Percentiles rank a stretch among this genome's conserved stretches.
Conservation (phyloP, 2,329 filamentous ascomycete genomes). For the Aspergillus fijiensis region DNA sequence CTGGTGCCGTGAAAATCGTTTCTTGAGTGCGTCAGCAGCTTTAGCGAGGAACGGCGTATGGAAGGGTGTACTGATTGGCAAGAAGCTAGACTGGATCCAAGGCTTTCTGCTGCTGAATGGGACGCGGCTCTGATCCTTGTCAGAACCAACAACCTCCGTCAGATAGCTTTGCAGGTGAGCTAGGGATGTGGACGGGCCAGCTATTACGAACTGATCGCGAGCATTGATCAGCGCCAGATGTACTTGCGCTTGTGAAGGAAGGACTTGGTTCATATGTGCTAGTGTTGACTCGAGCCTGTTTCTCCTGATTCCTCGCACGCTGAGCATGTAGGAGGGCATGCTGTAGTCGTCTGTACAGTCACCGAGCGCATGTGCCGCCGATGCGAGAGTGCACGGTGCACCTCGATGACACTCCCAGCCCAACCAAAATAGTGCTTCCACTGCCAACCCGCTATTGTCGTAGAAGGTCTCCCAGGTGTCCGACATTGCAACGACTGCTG, state of each 20-base stretch:
- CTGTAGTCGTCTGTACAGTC: neutral
- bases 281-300: constrained; percentile 3
- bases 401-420: constrained; percentile 19
- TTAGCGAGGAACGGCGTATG: constrained; percentile 38
- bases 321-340: constrained; percentile 19
- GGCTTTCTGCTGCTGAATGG: constrained; percentile 35
- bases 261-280: constrained; percentile 5
- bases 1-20: constrained; percentile 11
- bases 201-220: constrained; percentile 19
- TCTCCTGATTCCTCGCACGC: constrained; percentile 12
- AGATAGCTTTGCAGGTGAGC: constrained; percentile 13
- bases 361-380: neutral
- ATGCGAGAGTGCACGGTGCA: constrained; percentile 11
- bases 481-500: constrained; percentile 35
- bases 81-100: constrained; percentile 29
- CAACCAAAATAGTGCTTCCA: constrained; percentile 29
- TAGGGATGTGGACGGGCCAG: constrained; percentile 17
- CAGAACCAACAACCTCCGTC: neutral
- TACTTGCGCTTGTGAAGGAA: constrained; percentile 1
- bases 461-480: constrained; percentile 37
- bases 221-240: constrained; percentile 16
- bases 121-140: constrained; percentile 20
- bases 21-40: constrained; percentile 22
- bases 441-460: constrained; percentile 24
- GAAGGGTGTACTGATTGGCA: constrained; percentile 45